phyloP scores from a whole-genome alignment of 129 eudicot genomes.

The Pittosporum tobira region DNA sequence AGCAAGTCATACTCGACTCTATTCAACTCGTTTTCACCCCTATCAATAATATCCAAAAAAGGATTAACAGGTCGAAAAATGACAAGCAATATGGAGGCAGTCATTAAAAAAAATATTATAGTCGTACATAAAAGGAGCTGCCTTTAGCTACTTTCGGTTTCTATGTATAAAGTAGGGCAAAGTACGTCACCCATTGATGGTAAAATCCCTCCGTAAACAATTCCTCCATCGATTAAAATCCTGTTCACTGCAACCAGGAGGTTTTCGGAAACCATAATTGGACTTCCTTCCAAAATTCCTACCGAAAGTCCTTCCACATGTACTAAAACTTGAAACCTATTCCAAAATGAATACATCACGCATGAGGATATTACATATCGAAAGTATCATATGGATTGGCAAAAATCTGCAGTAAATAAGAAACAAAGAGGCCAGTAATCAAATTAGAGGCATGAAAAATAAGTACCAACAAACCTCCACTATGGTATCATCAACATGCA shows the following conservation, averaged over 20 bases:
- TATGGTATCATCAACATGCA: conserved; percentile 44
- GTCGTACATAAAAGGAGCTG: conserved; percentile 1
- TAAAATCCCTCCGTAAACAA: conserved; percentile 55
- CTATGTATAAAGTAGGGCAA: conserved; percentile 15
- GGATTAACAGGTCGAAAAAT: no score
- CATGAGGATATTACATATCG: background rate
- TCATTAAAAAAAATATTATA: no score
- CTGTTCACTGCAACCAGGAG: conserved; percentile 33
- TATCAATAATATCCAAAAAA: background rate
- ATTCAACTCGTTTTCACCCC: no score
- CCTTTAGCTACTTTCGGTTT: background rate
- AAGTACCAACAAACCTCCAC: conserved; percentile 37
- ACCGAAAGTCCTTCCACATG: conserved; percentile 30
- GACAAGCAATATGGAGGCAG: background rate
- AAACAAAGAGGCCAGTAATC: conserved; percentile 5
- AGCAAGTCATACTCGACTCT: no score
- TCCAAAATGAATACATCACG: conserved; percentile 3
- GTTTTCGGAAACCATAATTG: conserved; percentile 16
- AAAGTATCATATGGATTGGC: background rate
- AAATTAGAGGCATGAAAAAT: background rate
- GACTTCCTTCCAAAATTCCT: conserved; percentile 34
- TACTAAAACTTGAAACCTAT: conserved; percentile 71
- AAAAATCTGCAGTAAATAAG: background rate
- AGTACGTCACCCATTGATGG: conserved; percentile 48
- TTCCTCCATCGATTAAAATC: conserved; percentile 60